Conservation (phyloP, 192 early-diverging fungal genomes). For the Umbelopsis sp. region DNA sequence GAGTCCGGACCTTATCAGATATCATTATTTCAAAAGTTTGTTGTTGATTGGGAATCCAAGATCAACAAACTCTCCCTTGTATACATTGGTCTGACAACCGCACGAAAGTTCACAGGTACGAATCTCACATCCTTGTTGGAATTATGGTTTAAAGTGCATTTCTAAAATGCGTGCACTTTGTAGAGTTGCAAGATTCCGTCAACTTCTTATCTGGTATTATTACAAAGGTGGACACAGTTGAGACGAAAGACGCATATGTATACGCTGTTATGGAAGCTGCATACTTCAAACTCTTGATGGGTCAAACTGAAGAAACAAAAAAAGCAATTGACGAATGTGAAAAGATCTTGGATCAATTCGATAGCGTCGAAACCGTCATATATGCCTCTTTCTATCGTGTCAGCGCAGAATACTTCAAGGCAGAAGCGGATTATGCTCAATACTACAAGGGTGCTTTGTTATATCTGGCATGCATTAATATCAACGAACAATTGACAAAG, state of each 20-base stretch:
- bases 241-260: conserved; percentile 83
- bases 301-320: conserved; percentile 84
- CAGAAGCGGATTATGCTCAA: conserved; percentile 86
- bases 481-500: conserved; percentile 70
- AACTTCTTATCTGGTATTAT: conserved; percentile 76
- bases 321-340: conserved; percentile 84
- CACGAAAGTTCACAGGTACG: conserved; percentile 72
- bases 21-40: conserved; percentile 87
- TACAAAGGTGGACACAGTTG: conserved; percentile 66
- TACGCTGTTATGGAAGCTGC: conserved; percentile 87
- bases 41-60: conserved; percentile 90
- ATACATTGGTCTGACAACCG: conserved; percentile 75
- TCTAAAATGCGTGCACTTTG: conserved; percentile 5
- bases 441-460: conserved; percentile 96
- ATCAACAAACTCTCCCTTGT: conserved; percentile 96
- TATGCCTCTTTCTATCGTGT: conserved; percentile 95
- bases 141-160: not conserved
- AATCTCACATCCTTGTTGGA: not conserved
- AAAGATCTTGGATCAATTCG: conserved; percentile 75
- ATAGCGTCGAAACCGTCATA: conserved; percentile 82
- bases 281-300: conserved; percentile 76
- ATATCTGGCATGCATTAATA: conserved; percentile 87
- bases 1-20: conserved; percentile 78
- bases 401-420: conserved; percentile 96
- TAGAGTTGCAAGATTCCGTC: conserved; percentile 68